These are phyloP conservation scores for Alternaria sp. DNA, from an alignment of 2,329 filamentous ascomycete genomes.

Conservation along the genomic window DNA sequence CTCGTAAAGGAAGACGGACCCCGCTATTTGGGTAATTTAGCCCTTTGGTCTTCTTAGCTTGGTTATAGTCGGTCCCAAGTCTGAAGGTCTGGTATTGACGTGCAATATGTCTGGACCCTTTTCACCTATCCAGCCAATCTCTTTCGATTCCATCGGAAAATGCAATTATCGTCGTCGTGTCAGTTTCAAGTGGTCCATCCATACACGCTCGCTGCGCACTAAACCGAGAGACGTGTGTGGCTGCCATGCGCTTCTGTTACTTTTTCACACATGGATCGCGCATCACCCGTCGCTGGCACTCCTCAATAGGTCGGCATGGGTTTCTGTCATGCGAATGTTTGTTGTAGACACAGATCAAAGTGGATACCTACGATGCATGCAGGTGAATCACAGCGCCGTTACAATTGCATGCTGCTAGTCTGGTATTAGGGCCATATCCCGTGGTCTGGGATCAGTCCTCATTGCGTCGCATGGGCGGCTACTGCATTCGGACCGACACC, in stretches of 20 bases:
- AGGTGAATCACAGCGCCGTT: conserved; percentile 4
- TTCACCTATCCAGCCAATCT: not conserved
- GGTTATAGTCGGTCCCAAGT: not conserved
- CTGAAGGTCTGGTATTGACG: not conserved
- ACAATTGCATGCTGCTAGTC: conserved; percentile 1
- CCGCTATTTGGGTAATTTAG: not conserved
- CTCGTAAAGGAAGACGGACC: not conserved
- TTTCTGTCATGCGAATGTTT: conserved; percentile 2
- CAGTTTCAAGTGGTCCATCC: not conserved
- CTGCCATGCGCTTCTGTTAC: not conserved
- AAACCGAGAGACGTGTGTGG: conserved; percentile 4
- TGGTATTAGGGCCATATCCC: not conserved
- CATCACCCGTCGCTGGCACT: not conserved
- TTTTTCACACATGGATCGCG: not conserved
- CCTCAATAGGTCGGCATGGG: not conserved
- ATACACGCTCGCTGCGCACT: conserved; percentile 8
- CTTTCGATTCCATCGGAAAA: not conserved
- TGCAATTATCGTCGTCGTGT: conserved; percentile 2
- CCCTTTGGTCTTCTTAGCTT: not conserved
- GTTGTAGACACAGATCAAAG: not conserved
- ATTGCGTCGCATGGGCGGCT: conserved; percentile 1
- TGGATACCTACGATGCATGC: conserved; percentile 2
- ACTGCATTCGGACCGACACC: conserved; percentile 4
- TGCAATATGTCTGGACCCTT: conserved; percentile 13
- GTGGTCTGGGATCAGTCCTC: conserved; percentile 1